Percentiles rank a stretch among this genome's conserved stretches.
Conservation (phyloP, 1,284 basidiomycete genomes). For the Moesziomyces sp. region DNA sequence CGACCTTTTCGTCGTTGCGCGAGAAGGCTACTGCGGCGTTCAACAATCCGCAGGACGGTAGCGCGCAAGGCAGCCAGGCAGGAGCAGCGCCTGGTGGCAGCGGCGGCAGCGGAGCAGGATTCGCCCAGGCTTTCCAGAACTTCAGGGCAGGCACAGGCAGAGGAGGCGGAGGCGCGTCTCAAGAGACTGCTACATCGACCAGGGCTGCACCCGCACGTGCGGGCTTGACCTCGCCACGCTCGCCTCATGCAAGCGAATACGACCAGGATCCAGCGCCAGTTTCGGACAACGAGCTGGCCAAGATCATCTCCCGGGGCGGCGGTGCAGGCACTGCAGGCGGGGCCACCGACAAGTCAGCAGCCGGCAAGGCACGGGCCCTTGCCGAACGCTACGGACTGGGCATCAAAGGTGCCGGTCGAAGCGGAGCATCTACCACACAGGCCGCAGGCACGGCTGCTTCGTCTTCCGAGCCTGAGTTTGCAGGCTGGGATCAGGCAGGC, state of each 20-base stretch:
- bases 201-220: slow-evolving; percentile 1
- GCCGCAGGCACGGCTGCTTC: not conserved
- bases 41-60: slow-evolving; percentile 22
- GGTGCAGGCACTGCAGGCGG: slow-evolving; percentile 6
- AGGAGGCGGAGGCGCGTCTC: slow-evolving; percentile 4
- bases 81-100: slow-evolving; percentile 7
- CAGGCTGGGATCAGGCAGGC: slow-evolving; percentile 53
- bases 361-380: slow-evolving; percentile 27
- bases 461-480: slow-evolving; percentile 17
- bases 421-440: slow-evolving; percentile 3
- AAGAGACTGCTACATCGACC: not conserved
- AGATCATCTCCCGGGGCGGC: slow-evolving; percentile 52
- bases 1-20: slow-evolving; percentile 54
- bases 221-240: slow-evolving; percentile 31
- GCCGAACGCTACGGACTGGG: slow-evolving; percentile 42
- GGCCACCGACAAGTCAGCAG: not conserved
- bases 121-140: slow-evolving; percentile 35
- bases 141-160: slow-evolving; percentile 17
- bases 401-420: slow-evolving; percentile 24
- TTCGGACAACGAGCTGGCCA: slow-evolving; percentile 58
- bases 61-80: slow-evolving; percentile 5
- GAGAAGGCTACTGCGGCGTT: slow-evolving; percentile 51
- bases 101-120: slow-evolving; percentile 13
- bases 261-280: slow-evolving; percentile 56
- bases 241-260: slow-evolving; percentile 44